Evolutionary conservation across 345 rosid genomes (phyloP).

Genomic region (Microthlaspi erraticum): DNA sequence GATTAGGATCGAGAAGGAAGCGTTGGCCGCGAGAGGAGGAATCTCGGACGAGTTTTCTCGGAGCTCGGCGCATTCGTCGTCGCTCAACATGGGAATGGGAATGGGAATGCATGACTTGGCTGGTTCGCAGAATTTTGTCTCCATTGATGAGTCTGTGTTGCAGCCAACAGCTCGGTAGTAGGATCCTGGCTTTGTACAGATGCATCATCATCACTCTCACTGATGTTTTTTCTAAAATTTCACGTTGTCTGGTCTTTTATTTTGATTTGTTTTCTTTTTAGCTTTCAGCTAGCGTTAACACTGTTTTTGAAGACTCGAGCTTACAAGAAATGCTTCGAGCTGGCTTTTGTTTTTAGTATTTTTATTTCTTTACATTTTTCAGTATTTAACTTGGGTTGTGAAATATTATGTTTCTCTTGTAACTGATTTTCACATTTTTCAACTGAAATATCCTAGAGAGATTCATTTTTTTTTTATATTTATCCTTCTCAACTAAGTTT

Average conservation of each 20-base stretch:
- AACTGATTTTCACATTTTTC: not conserved
- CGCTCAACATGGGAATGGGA: slow-evolving; percentile 58
- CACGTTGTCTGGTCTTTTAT: slow-evolving; percentile 24
- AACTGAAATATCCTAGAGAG: too few relatives aligned
- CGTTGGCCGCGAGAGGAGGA: slow-evolving; percentile 57
- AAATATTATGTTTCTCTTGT: not conserved
- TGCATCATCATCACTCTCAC: not conserved
- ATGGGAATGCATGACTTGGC: slow-evolving; percentile 55
- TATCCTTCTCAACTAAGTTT: too few relatives aligned
- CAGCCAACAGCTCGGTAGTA: slow-evolving; percentile 75
- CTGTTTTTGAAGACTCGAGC: slow-evolving; percentile 14
- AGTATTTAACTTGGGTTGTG: slow-evolving; percentile 10
- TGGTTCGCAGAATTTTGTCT: slow-evolving; percentile 60
- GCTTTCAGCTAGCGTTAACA: not conserved
- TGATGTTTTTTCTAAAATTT: slow-evolving; percentile 25
- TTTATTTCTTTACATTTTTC: not conserved
- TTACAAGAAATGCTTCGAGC: slow-evolving; percentile 27
- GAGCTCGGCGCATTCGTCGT: slow-evolving; percentile 76
- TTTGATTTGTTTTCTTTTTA: not conserved
- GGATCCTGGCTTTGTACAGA: slow-evolving; percentile 37
- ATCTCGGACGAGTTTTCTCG: slow-evolving; percentile 77
- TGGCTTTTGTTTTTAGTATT: too few relatives aligned
- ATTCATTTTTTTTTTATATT: too few relatives aligned
- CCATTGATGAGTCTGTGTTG: slow-evolving; percentile 63
- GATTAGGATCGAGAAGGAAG: slow-evolving; percentile 74